These are phyloP conservation scores for Emericellopsis cladophorae DNA, from an alignment of 2,329 filamentous ascomycete genomes.

Conservation along the genomic window DNA sequence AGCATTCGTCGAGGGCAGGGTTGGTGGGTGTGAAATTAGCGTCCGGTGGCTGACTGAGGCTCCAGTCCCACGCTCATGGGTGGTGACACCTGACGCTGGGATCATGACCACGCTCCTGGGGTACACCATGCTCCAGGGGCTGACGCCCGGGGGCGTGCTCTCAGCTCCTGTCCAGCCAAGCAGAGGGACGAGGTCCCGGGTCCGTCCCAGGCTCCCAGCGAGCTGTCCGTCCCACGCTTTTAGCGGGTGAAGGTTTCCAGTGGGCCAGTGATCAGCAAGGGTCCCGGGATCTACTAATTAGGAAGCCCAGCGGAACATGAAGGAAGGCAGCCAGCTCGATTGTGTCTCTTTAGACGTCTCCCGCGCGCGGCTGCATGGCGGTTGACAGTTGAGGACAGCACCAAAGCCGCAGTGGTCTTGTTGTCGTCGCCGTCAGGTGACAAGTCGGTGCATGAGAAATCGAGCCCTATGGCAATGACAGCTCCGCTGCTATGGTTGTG, in stretches of 20 bases:
- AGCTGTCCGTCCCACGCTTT: background rate
- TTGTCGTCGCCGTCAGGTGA: too few species aligned
- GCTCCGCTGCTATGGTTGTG: too few species aligned
- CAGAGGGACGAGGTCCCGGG: too few species aligned
- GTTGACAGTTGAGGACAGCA: too few species aligned
- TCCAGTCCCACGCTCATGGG: constrained; percentile 1
- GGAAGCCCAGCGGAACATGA: constrained; percentile 16
- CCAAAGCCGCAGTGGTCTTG: too few species aligned
- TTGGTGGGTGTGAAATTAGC: background rate
- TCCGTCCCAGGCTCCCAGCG: too few species aligned
- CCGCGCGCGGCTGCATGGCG: too few species aligned
- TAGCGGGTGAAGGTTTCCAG: background rate
- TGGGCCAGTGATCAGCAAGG: too few species aligned
- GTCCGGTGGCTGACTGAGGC: background rate
- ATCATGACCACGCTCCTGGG: background rate
- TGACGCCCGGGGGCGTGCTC: background rate
- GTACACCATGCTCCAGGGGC: background rate
- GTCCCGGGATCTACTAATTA: constrained; percentile 7
- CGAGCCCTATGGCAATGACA: too few species aligned
- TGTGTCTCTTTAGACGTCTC: too few species aligned
- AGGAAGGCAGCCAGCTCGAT: constrained; percentile 8
- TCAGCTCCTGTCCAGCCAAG: too few species aligned
- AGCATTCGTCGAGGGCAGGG: background rate
- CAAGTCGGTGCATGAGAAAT: too few species aligned
- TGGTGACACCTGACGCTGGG: constrained; percentile 1